Evolutionary conservation across 345 rosid genomes (phyloP), one percentile per base, ranked within the genome.

Genomic region (Eucalyptus viminalis): DNA sequence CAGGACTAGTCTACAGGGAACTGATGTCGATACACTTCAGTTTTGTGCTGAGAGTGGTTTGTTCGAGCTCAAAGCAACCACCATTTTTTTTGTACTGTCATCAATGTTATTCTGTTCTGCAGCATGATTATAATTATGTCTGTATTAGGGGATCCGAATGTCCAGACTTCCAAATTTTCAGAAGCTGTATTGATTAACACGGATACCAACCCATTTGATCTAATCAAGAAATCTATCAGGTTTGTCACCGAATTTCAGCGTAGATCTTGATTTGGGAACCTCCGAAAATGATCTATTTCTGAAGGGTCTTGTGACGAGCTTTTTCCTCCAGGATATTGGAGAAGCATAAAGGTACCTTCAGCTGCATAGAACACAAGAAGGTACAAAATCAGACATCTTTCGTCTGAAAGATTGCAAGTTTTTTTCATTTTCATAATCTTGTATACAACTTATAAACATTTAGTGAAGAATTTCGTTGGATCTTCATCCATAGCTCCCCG

Each of bases 41-140:
- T 92, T 95, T 90, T 94, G 96, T 89, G 87, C 93, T 14, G 96
- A 96, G 90, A 94, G 97, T 49, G 95, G 96, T 94, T 76, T 11
- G 47, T 40, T 76, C 4, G 5, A 76, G 43, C 40, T 37, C 5
- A 12, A 76, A 25, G 87, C 91, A 76, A 58, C 47, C 85, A 21
- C 9, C 29, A 76, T 76, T 22, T 76, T 76, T 37, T 21, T 76
- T 40, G 9, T 21, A 76, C 85, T 22, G 85, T 40, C 45, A 5
- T 11, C 85, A 76, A 76, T 21, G 47, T 40, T 40, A 37, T 76
- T 11, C 29, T 76, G 85, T 76, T 76, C 85, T 37, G 47, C 9
- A 40, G 27, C 27, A 76, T 47, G 43, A 76, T 40, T 11, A 76
- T 76, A 8, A 76, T 40, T 40, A 76, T 40, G 85, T 40, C 47